phyloP scores from a whole-genome alignment of 805 yeast genomes.

The Grigorovia yakushimaensis region DNA sequence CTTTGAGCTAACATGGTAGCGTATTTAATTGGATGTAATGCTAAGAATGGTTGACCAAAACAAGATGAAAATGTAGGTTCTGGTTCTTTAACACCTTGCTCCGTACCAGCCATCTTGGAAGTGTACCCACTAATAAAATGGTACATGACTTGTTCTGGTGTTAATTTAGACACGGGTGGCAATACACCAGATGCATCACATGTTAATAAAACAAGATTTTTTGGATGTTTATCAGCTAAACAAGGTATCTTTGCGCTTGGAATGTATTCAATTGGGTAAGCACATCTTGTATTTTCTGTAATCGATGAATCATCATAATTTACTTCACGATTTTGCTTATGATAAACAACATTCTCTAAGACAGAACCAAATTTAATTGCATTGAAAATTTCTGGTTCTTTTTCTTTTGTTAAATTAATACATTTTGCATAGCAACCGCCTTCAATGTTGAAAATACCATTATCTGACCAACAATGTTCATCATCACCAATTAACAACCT shows the following conservation, averaged over 20 bases:
- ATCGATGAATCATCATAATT: conserved; percentile 74
- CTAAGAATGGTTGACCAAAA: conserved; percentile 98
- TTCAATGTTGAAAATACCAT: conserved; percentile 97
- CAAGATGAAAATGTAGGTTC: conserved; percentile 97
- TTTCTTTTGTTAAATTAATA: conserved; percentile 77
- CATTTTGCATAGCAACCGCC: conserved; percentile 99
- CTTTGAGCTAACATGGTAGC: conserved; percentile 93
- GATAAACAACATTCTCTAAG: conserved; percentile 85
- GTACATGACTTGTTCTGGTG: conserved; percentile 96
- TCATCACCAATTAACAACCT: conserved; percentile 95
- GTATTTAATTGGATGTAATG: conserved; percentile 94
- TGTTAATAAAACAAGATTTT: conserved; percentile 82
- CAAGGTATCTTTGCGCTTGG: conserved; percentile 97
- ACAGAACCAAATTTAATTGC: conserved; percentile 93
- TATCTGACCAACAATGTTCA: conserved; percentile 98
- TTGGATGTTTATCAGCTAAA: conserved; percentile 79
- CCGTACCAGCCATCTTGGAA: conserved; percentile 99
- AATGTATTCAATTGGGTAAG: conserved; percentile 94
- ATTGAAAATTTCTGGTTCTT: conserved; percentile 95
- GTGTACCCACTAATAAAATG: conserved; percentile 98
- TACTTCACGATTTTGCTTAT: conserved; percentile 66
- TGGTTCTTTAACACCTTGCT: conserved; percentile 97
- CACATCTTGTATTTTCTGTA: conserved; percentile 97
- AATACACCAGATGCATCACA: conserved; percentile 98
- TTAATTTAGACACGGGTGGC: conserved; percentile 91